Evolutionary conservation across 495 filamentous ascomycete species (phyloP), one percentile per base, ranked within the genome.

Genomic region (Mycothermus thermophilus): DNA sequence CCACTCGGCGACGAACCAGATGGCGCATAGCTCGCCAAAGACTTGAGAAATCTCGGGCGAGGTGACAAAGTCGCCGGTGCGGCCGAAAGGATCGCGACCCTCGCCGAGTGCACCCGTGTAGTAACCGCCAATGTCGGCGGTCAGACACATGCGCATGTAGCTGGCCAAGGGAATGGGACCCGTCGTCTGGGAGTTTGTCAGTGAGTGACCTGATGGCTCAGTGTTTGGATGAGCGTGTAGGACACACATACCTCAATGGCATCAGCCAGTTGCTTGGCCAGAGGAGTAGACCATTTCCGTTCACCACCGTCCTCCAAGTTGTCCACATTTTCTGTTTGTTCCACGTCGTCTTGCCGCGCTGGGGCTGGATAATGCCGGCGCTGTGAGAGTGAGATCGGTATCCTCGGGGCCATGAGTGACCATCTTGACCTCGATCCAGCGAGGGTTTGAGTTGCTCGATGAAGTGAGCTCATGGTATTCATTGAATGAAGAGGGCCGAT

Each of bases 61-160:
- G 0, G 90, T 97, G 28, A 95, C 80, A 40, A 97, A 97, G 55
- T 97, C 90, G 17, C 90, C 90, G 48, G 80, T 79, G 35, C 70
- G 66, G 1, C 90, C 92, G 46, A 97, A 96, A 29, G 87, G 86
- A 48, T 93, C 85, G 9, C 69, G 67, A 16, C 63, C 75, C 32
- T 67, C 53, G 37, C 65, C 62, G 23, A 70, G 61, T 21, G 70
- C 71, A 2, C 79, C 71, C 4, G 84, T 94, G 60, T 97, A 97
- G 64, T 97, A 97, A 28, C 90, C 90, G 36, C 83, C 84, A n/a
- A 80, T 63, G 32, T 84, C 78, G 9, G 80, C 80, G 10, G 87
- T 95, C 43, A 97, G 76, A 54, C 88, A 94, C 76, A 95, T 90
- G 50, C 90, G 86, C 90, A 97, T 97, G 58, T 85, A 97, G 24